Evolutionary conservation across 345 rosid species (phyloP), one percentile per base, ranked within the genome.

Genomic region (Mangifera indica): DNA sequence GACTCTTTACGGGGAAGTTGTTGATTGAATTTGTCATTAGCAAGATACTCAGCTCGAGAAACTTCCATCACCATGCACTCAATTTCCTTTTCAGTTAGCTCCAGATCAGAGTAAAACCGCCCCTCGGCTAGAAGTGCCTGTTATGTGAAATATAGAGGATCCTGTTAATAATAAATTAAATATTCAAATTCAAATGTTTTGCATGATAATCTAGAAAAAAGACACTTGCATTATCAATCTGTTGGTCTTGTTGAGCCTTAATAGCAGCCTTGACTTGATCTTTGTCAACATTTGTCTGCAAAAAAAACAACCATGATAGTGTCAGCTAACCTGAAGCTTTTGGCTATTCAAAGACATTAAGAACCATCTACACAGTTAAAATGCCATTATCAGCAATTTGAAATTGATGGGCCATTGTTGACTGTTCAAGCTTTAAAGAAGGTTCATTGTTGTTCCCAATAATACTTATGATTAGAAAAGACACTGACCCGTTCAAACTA

Each of bases 81-180:
- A 0, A 96, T 96, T 77, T 93, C 99, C 84, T 88, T 96, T 81
- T 96, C 97, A 1, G 99, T 96, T 49, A 93, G 92, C 84, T 96
- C 99, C 7, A 96, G 82, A 77, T 96, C 99, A 59, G 99, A 96
- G 83, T 90, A 88, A 77, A 85, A 85, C 74, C 79, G 83, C 54
- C 96, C 99, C 86, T 96, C 98, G 25, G 97, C 95, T 67, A 96
- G 72, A 58, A 96, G 98, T 53, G 97, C 98, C 99, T 96, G 89
- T 74, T 34, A 45, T 59, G 40, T 45, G n/a, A 11, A 64, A 7
- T 70, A 63, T 53, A 29, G 6, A 25, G 29, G 14, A 44, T 70
- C 26, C 46, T 24, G 75, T 63, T 67, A 69, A 42, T 56, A 59
- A 61, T 58, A 18, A 29, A 37, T 24, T 48, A 53, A 58, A 0